Evolutionary conservation across 192 early-diverging fungal species (phyloP).

Genomic region (Coemansia aciculifera): DNA sequence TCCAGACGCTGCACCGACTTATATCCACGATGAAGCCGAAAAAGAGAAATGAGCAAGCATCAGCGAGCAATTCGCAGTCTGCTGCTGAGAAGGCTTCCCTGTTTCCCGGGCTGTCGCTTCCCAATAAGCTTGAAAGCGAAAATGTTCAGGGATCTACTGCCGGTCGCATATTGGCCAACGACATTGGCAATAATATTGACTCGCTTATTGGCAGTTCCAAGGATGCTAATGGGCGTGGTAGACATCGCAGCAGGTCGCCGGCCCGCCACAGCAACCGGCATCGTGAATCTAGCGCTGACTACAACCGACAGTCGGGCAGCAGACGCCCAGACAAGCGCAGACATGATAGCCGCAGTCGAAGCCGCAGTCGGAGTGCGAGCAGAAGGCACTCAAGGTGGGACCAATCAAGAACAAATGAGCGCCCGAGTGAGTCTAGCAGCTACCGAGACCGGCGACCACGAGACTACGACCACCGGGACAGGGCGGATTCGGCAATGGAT

Average conservation of each 20-base stretch:
- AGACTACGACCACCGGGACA: not conserved
- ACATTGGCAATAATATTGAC: constrained; percentile 42
- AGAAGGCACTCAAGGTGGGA: constrained; percentile 35
- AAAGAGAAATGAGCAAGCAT: constrained; percentile 6
- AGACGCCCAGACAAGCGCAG: constrained; percentile 23
- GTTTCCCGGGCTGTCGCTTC: constrained; percentile 80
- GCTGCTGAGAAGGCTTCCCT: constrained; percentile 60
- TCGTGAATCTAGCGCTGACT: constrained; percentile 13
- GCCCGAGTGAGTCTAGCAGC: not conserved
- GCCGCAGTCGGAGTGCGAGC: constrained; percentile 8
- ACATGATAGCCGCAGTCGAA: constrained; percentile 7
- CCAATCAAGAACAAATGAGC: constrained; percentile 36
- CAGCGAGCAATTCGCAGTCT: constrained; percentile 21
- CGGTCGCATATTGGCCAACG: constrained; percentile 25
- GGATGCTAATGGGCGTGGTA: constrained; percentile 11
- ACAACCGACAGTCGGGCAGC: not conserved
- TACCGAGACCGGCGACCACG: not conserved
- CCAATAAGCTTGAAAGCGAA: constrained; percentile 21
- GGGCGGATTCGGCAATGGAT: constrained; percentile 52
- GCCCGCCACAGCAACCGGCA: not conserved
- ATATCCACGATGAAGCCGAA: constrained; percentile 82
- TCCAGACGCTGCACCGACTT: constrained; percentile 82
- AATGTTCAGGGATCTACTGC: not conserved
- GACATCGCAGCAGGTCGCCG: constrained; percentile 35
- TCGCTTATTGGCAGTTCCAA: constrained; percentile 26